Conservation (phyloP, 2,329 filamentous ascomycete species). For the Xylaria polymorpha region DNA sequence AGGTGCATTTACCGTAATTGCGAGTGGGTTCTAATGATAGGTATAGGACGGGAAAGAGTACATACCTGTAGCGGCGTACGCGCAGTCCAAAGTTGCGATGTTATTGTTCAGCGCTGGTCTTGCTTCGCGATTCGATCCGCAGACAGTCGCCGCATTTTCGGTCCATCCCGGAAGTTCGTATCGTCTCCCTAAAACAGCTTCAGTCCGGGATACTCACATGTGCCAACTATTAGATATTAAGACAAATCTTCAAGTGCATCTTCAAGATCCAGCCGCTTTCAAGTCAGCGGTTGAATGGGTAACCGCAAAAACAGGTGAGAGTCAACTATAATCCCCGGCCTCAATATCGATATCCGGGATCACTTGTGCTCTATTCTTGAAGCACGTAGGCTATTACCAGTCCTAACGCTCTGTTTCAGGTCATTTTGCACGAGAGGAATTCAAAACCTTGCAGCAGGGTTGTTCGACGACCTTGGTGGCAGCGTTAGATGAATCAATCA, state of each 20-base stretch:
- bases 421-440: slow-evolving; percentile 16
- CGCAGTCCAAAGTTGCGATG: slow-evolving; percentile 22
- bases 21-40: background rate
- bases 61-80: slow-evolving; percentile 17
- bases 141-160: slow-evolving; percentile 15
- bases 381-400: background rate
- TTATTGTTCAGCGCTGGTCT: slow-evolving; percentile 19
- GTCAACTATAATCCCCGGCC: background rate
- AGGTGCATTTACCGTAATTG: too few relatives aligned
- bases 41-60: background rate
- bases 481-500: slow-evolving; percentile 15
- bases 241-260: slow-evolving; percentile 18
- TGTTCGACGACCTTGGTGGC: slow-evolving; percentile 21
- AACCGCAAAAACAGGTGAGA: slow-evolving; percentile 18
- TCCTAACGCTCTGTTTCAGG: slow-evolving; percentile 1
- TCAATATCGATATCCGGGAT: background rate
- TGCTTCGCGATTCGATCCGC: slow-evolving; percentile 25
- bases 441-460: slow-evolving; percentile 23
- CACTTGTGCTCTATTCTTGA: background rate
- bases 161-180: slow-evolving; percentile 25
- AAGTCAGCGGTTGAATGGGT: slow-evolving; percentile 25
- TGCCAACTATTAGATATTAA: background rate
- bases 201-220: background rate
- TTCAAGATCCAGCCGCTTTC: slow-evolving; percentile 16
- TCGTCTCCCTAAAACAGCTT: background rate